phyloP scores from a whole-genome alignment of 108 stramenopile genomes.

The Fragilaria crotonensis region DNA sequence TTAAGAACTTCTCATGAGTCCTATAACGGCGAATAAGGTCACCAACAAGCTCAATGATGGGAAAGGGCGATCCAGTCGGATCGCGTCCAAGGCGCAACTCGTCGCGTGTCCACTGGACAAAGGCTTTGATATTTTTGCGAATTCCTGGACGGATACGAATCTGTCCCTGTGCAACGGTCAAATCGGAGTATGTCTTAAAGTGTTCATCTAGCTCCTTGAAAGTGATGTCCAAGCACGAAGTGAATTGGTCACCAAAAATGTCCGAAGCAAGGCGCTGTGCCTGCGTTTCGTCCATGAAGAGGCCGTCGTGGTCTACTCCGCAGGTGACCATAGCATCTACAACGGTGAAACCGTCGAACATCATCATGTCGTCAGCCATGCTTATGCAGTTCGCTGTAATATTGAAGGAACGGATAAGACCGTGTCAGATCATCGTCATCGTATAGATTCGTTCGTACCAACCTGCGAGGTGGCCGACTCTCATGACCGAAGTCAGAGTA shows the following conservation, averaged over 20 bases:
- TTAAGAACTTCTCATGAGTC: slow-evolving; percentile 2
- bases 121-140: slow-evolving; percentile 2
- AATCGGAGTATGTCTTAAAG: slow-evolving; percentile 3
- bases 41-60: not conserved
- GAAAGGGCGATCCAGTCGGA: not conserved
- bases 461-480: too few species aligned
- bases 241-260: slow-evolving; percentile 3
- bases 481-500: too few species aligned
- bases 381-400: too few species aligned
- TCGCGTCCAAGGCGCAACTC: not conserved
- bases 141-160: slow-evolving; percentile 6
- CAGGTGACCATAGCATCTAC: not conserved
- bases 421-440: too few species aligned
- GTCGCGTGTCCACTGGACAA: slow-evolving; percentile 5
- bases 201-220: slow-evolving; percentile 1
- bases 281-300: too few species aligned
- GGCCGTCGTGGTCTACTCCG: not conserved
- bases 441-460: too few species aligned
- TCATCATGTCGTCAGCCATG: too few species aligned
- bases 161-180: too few species aligned
- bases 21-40: not conserved
- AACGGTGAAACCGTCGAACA: too few species aligned
- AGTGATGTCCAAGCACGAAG: too few species aligned
- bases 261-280: slow-evolving; percentile 5
- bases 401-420: too few species aligned